Evolutionary conservation across 2,329 filamentous ascomycete species (phyloP), one percentile per base, ranked within the genome.

Genomic region (Beauveria sp.): DNA sequence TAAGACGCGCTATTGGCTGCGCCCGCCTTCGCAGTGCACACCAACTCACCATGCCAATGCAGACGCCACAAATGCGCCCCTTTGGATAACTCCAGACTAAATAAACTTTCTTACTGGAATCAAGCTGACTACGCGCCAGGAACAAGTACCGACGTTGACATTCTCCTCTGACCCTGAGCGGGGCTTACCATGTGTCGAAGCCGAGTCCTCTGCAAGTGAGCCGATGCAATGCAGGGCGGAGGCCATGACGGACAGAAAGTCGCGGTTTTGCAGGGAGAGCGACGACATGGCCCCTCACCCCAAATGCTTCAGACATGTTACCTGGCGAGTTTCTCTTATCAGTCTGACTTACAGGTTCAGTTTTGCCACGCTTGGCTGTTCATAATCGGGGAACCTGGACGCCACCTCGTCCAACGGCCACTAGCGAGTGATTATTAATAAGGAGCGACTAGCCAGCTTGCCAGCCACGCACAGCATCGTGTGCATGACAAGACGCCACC

Each of bases 401-500:
- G 34, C 34, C 34, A 37, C 34, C 34, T 37, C 14, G 34, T 43
- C 18, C 22, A 41, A 7, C 5, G 9, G 46, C 34, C 7, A 51
- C 20, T 47, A 22, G 16, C 53, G 20, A 37, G 28, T 24, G 22
- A 24, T 24, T 24, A 24, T 24, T 24, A 24, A 24, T 24, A 34
- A 12, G 34, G 16, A 16, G 34, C 12, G 12, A 37, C 14, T 37
- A 24, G 20, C 12, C n/a, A 26, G 18, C n/a, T n/a, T 22, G 43
- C 55, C 30, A 34, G 41, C 43, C 18, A 44, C 24, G 47, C 56
- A 59, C 47, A n/a, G 47, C 44, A 22, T 59, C 47, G 46, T 26
- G 43, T 59, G 56, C 47, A 44, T 51, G 56, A 59, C 47, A 37
- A 37, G 24, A 47, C 56, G 56, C 56, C 56, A 59, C 56, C 34